These are phyloP conservation scores for Rasamsonia emersonii DNA, from an alignment of 2,329 filamentous ascomycete species.

Conservation along the genomic window DNA sequence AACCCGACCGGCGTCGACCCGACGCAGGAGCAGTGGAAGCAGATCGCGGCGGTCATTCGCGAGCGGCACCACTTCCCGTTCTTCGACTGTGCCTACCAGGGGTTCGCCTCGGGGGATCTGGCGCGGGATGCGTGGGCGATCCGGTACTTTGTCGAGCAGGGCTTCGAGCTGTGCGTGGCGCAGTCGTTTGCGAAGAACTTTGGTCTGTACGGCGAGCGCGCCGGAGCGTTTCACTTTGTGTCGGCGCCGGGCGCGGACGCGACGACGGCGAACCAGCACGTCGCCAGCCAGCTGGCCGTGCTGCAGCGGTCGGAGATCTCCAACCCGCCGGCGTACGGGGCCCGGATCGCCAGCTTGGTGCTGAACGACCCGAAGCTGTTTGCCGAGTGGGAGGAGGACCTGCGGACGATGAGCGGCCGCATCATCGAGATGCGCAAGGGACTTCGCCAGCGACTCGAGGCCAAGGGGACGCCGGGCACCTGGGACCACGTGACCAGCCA, in stretches of 20 bases:
- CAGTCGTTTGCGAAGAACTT: constrained; percentile 58
- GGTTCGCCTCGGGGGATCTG: constrained; percentile 88
- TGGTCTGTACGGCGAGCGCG: constrained; percentile 91
- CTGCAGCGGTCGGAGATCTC: constrained; percentile 96
- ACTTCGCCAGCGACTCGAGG: constrained; percentile 71
- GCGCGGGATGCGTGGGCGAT: constrained; percentile 82
- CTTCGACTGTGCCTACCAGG: constrained; percentile 97
- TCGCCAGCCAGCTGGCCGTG: constrained; percentile 83
- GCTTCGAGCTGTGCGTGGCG: constrained; percentile 60
- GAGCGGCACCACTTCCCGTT: constrained; percentile 86
- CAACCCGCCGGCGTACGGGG: constrained; percentile 91
- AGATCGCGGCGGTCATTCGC: constrained; percentile 70
- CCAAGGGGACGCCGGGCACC: constrained; percentile 72
- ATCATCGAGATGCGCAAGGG: constrained; percentile 86
- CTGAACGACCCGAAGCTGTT: constrained; percentile 79
- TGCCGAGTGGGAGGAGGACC: constrained; percentile 83
- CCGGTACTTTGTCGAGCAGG: constrained; percentile 86
- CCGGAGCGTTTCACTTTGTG: constrained; percentile 92
- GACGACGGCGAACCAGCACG: constrained; percentile 48
- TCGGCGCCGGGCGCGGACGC: constrained; percentile 64
- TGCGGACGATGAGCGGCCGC: constrained; percentile 87
- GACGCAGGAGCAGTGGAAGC: constrained; percentile 86
- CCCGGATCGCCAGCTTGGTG: constrained; percentile 73
- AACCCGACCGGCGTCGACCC: constrained; percentile 97
- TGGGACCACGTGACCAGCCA: constrained; percentile 98